Base-by-base conservation (phyloP, 116 monocot genomes). In the Cymodocea nodosa region DNA sequence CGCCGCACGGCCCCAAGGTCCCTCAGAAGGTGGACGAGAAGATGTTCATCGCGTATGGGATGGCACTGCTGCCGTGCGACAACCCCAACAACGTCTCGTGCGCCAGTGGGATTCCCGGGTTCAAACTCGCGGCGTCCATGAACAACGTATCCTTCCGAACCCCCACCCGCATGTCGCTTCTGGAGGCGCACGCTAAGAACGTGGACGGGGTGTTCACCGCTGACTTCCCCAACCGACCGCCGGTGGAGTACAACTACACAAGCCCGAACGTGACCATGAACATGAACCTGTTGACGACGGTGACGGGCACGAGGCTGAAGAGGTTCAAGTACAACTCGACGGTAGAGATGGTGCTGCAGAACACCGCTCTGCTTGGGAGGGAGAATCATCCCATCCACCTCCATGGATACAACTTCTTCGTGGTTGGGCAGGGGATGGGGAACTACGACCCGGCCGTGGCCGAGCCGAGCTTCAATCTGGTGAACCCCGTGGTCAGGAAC, bases 371-470 rank as follows among this genome's bases (percentile, higher is more conserved):
- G 49, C 15, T 79, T n/a, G 74, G n/a, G 52, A 14, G 9, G 51
- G 89, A 83, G 76, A 89, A 67, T 67, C 85, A 89, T 54, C 85
- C 89, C 5, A 71, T 85, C 13, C 85, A 89, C 57, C 56, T 89
- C 53, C 89, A 89, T 37, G 83, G 85, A 1, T 79, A 64, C 62
- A 83, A 74, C 67, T 90, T 86, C 78, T 85, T 79, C 57, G 74
- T 79, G 19, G 24, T 79, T 39, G 79, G 59, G 0, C 69, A 74
- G 44, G 79, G 79, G 13, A 64, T 70, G 39, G 79, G 79, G 2
- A 79, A 74, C 69, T 79, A 74, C 68, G 65, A 79, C 6, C 11
- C 63, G 0, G 34, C 4, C 15, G 15, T 4, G 15, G 70, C 51
- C 4, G n/a, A 40, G 65, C 65, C 51, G 54, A 51, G 16, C 24